Evolutionary conservation across 1,284 basidiomycete species (phyloP).

Genomic region (Phaffia rhodozyma): DNA sequence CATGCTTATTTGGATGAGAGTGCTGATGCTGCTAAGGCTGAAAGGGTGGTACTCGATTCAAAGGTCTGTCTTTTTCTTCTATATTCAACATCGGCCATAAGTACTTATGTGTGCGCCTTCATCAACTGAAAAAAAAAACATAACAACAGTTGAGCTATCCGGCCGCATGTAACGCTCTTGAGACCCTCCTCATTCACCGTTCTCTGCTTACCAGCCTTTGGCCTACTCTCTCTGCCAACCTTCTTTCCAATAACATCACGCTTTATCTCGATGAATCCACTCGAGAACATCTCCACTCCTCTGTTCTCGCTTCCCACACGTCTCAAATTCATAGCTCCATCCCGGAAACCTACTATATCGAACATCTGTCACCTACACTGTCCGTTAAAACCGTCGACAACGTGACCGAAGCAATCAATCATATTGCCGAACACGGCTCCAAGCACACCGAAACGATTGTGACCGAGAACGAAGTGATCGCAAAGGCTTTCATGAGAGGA

Average conservation of each 20-base stretch:
- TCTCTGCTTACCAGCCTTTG: slow-evolving; percentile 58
- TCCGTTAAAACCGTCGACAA: slow-evolving; percentile 65
- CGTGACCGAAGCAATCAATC: slow-evolving; percentile 60
- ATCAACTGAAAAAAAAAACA: no score
- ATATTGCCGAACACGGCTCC: slow-evolving; percentile 86
- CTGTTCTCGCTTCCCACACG: slow-evolving; percentile 34
- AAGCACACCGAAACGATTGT: slow-evolving; percentile 94
- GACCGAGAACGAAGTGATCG: slow-evolving; percentile 59
- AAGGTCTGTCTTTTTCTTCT: slow-evolving; percentile 49
- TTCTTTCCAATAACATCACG: slow-evolving; percentile 57
- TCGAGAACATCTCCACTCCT: slow-evolving; percentile 41
- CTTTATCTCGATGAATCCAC: slow-evolving; percentile 66
- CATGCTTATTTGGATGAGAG: slow-evolving; percentile 75
- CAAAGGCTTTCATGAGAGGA: slow-evolving; percentile 65
- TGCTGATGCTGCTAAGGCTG: slow-evolving; percentile 64
- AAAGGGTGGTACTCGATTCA: slow-evolving; percentile 73
- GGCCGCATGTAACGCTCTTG: slow-evolving; percentile 88
- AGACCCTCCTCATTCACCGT: slow-evolving; percentile 78
- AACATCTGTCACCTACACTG: slow-evolving; percentile 73
- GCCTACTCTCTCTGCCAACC: slow-evolving; percentile 61
- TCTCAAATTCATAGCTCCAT: slow-evolving; percentile 42
- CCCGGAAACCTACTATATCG: slow-evolving; percentile 62
- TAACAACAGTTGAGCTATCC: slow-evolving; percentile 70
- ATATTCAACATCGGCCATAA: neutral
- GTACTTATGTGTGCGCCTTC: neutral